Base-by-base conservation (phyloP, 352 stramenopile genomes). In the Pythium phragmitis region DNA sequence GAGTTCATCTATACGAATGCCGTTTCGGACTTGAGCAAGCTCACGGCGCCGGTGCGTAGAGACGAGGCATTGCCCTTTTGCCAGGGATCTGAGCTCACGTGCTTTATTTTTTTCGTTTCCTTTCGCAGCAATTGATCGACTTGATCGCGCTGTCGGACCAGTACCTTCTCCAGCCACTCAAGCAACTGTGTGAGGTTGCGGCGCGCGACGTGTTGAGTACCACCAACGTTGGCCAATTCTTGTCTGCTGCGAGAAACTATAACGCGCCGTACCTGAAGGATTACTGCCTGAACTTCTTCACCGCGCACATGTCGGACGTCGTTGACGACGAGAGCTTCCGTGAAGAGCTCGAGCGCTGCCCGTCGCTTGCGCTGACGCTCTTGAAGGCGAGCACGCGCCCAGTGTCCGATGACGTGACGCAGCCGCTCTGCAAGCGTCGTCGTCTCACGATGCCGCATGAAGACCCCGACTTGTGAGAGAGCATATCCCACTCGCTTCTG, bases 1-100 rank as follows among this genome's bases (percentile, higher is more conserved):
- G 90, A 97, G 76, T 97, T 94, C 63, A 93, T 97, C 52, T 97
- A 97, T 71, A 96, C 90, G 4, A 97, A 97, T 69, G 76, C 81
- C 12, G 83, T 97, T 8, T 70, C 81, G 16, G 89, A 96, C 57
- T 73, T 97, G 49, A 48, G 48, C 57, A 91, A 90, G 61, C 74
- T 93, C 37, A 86, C 74, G 46, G 88, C 83, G 1, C 82, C 82
- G 39, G 87, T 94, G 73, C 42, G 80, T 79, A 11, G 5, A 12
- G 16, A n/a, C 12, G 8, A 9, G 13, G 11, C 41, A 26, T 53
- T 14, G n/a, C 16, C 7, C n/a, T 16, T 50, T 30, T 4, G 34
- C 45, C 11, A 59, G 42, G 19, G 37, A 28, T 28, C 26, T 42
- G 36, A 28, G 17, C 26, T 42, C 19, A 48, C 11, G 5, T 37